A percentile compares a stretch with the other conserved stretches of the same genome.
phyloP scores from a whole-genome alignment of 2,329 filamentous ascomycete genomes.

The Xylariales sp. region DNA sequence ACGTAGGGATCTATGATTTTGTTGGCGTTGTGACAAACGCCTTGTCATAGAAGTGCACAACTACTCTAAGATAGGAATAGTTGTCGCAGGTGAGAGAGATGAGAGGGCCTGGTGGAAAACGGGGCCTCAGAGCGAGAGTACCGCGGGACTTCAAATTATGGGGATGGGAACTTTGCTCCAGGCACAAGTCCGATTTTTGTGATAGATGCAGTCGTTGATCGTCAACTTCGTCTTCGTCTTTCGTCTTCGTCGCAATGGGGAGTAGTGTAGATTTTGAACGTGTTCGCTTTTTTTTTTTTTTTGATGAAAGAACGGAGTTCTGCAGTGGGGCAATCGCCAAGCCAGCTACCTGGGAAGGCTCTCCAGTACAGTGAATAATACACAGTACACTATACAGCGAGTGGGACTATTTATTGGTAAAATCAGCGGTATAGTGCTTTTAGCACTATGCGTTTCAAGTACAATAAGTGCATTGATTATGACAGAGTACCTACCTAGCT shows the following conservation, averaged over 20 bases:
- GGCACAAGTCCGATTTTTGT: slow-evolving; percentile 37
- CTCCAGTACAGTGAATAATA: too few relatives aligned
- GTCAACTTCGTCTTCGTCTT: slow-evolving; percentile 31
- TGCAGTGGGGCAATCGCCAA: slow-evolving; percentile 19
- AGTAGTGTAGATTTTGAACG: slow-evolving; percentile 21
- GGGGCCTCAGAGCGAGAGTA: background rate
- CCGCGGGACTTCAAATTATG: slow-evolving; percentile 10
- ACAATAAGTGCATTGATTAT: too few relatives aligned
- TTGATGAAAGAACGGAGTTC: slow-evolving; percentile 18
- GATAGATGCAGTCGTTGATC: slow-evolving; percentile 20
- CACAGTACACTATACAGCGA: too few relatives aligned
- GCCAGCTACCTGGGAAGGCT: too few relatives aligned
- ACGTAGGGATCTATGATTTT: background rate
- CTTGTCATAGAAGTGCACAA: background rate
- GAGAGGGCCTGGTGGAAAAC: background rate
- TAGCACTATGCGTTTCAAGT: too few relatives aligned
- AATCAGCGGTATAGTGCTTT: too few relatives aligned
- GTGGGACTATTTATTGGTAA: too few relatives aligned
- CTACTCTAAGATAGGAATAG: background rate
- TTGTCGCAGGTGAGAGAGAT: slow-evolving; percentile 18
- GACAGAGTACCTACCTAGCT: too few relatives aligned
- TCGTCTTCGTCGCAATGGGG: slow-evolving; percentile 24
- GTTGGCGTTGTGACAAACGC: background rate
- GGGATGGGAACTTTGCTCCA: slow-evolving; percentile 41
- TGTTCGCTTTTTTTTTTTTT: slow-evolving; percentile 23